A percentile compares a stretch with the other conserved stretches of the same genome.
Evolutionary conservation across 805 yeast genomes (phyloP).

Genomic region (Diddensiella santjacobensis): DNA sequence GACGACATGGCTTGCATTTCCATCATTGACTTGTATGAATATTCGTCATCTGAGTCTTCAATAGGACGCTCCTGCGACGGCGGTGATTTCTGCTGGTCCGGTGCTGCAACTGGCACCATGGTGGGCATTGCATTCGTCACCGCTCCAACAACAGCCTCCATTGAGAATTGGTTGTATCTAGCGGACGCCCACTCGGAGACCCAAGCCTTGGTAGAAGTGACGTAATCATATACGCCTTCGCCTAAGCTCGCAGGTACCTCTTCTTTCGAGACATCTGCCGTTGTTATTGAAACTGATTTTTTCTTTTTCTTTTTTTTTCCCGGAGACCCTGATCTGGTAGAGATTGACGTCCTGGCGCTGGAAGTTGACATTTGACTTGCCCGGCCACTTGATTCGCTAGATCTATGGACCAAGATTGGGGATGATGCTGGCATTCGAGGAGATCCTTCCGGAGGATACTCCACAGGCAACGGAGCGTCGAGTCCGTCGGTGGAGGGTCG

Average conservation of each 20-base stretch:
- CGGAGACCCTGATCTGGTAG: neutral
- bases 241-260: neutral
- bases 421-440: neutral
- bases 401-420: neutral
- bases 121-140: neutral
- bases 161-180: neutral
- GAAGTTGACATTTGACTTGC: neutral
- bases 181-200: constrained; percentile 1
- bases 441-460: neutral
- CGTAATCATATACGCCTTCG: neutral
- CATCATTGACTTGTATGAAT: constrained; percentile 6
- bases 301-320: neutral
- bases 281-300: neutral
- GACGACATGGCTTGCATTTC: neutral
- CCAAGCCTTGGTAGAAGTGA: neutral
- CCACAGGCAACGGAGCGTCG: neutral
- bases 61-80: neutral
- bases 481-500: neutral
- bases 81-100: no score
- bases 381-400: neutral
- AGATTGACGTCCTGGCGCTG: neutral
- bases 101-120: no score
- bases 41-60: constrained; percentile 11
- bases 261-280: neutral
- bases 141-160: neutral